Base-by-base conservation (phyloP, 2,329 filamentous ascomycete species). In the Cercospora zeina region DNA sequence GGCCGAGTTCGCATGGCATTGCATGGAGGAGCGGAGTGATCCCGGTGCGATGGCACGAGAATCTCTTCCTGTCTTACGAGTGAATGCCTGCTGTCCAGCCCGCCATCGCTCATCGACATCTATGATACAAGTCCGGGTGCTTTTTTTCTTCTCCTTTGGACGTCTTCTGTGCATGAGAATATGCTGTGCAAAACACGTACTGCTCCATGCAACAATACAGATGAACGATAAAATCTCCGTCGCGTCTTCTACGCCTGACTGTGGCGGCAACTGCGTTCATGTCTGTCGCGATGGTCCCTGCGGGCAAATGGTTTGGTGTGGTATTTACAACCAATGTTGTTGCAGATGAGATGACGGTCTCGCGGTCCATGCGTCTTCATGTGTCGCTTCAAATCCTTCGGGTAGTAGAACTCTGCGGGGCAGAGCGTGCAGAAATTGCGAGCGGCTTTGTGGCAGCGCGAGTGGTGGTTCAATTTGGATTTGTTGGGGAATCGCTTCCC, bases 341-440 rank as follows among this genome's bases (percentile, higher is more conserved):
- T 61, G 19, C 59, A 61, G 10, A 61, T 49, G 1, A 62, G 47
- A 33, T 58, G 59, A 21, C 16, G n/a, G 16, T 62, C 54, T 6
- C 47, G 47, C 9, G 59, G 59, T 3, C 13, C 27, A 16, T 62
- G 59, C 1, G 56, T 62, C 16, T 62, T 62, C 31, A 55, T 36
- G 10, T 61, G 59, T 11, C 59, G 19, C 14, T 30, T 58, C 11
- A 62, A 37, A 24, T 62, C 59, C 11, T 62, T 62, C 24, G 6
- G 7, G n/a, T 58, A 62, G 6, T 58, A 56, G 24, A 51, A 62
- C 3, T 45, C 59, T 1, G 36, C 51, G 11, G 24, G 34, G 27
- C 59, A 62, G 0, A 62, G 10, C 1, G 45, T 51, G 33, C 59
- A 62, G 6, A 45, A 33, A 1, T 56, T 33, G 8, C 54, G 31